Base-by-base conservation (phyloP, 1,284 basidiomycete species). In the Inonotus obliquus region DNA sequence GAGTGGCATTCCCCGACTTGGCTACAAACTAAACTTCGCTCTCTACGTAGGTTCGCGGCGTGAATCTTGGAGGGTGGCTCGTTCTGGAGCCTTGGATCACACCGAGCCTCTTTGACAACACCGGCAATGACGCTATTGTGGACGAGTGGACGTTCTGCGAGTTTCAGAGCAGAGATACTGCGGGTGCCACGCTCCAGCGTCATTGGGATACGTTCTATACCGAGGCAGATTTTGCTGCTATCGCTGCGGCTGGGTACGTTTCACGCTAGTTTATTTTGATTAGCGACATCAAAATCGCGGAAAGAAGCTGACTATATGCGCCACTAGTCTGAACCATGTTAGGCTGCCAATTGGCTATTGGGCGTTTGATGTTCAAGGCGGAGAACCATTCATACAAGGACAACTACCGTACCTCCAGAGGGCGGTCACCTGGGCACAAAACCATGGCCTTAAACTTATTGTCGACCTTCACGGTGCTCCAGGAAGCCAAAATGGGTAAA, bases 341-440 rank as follows among this genome's bases (percentile, higher is more conserved):
- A 85, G 94, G 41, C 76, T 97, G 44, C 94, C 94, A 2, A 91
- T 97, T 65, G 92, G 92, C 23, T 94, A 89, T 73, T 97, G 95
- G 95, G 94, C 94, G 1, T 94, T 92, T 67, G 91, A 95, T 58
- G 84, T 91, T 23, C 81, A 82, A 17, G 76, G 76, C 3, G 92
- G 88, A 9, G 93, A 96, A 69, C 94, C 93, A 0, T 97, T 85
- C 75, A 84, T 94, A 65, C 84, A 87, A 76, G 91, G 93, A 19
- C 90, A 92, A 71, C 74, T 88, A 52, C 79, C 84, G 19, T 92
- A 90, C 74, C 75, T 91, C n/a, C 70, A 78, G 63, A 80, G 84
- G 54, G 94, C 93, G 0, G 82, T 93, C 47, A 74, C 72, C 1
- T 97, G 95, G 95, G 92, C 93, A 3, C 70, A 76, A 21, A 82